Conservation (phyloP, 148 eudicot species). For the Dianthus caryophyllus region DNA sequence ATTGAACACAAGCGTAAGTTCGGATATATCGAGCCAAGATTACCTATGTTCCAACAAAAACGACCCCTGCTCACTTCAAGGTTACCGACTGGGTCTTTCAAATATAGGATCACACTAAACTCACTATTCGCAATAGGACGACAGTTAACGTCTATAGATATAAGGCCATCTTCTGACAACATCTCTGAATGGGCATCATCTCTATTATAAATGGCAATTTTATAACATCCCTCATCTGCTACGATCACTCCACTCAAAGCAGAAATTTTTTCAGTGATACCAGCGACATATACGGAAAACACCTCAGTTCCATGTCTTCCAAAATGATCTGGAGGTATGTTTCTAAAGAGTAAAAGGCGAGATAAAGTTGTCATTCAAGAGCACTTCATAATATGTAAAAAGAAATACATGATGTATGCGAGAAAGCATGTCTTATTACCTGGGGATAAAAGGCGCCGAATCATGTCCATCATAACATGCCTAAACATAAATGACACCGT, state of each 20-base stretch:
- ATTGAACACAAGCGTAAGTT: constrained; percentile 1
- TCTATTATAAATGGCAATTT: constrained; percentile 4
- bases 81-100: constrained; percentile 6
- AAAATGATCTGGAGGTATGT: too few relatives aligned
- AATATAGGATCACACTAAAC: too few relatives aligned
- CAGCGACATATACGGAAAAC: neutral
- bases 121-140: neutral
- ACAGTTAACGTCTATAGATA: constrained; percentile 1
- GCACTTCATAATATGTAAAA: too few relatives aligned
- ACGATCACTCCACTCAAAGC: neutral
- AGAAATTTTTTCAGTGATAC: neutral
- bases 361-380: too few relatives aligned
- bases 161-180: neutral
- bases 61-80: constrained; percentile 13
- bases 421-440: too few relatives aligned
- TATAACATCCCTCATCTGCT: neutral
- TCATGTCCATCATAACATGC: too few relatives aligned
- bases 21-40: neutral
- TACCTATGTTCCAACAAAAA: neutral
- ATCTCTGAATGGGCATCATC: constrained; percentile 12
- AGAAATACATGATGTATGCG: too few relatives aligned
- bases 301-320: neutral
- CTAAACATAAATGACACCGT: too few relatives aligned
- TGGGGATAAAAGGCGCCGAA: too few relatives aligned
- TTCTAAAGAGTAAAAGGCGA: too few relatives aligned